These are phyloP conservation scores for Lyophyllum decastes DNA, from an alignment of 768 basidiomycete genomes.

Conservation along the genomic window DNA sequence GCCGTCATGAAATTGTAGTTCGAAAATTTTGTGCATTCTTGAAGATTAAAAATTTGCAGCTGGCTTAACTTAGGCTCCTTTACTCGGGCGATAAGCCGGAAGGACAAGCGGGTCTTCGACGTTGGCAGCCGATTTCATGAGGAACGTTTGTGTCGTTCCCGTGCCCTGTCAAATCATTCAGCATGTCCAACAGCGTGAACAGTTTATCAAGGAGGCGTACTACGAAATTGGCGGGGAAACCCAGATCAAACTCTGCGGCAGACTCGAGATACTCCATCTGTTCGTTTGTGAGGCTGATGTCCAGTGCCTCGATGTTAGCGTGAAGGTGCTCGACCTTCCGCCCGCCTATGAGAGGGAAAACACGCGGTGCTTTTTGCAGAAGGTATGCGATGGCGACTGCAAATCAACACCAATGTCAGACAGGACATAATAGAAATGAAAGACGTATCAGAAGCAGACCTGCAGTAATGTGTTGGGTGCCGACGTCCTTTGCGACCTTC, in stretches of 20 bases:
- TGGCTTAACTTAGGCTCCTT: constrained; percentile 2
- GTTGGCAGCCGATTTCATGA: neutral
- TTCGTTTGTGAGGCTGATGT: constrained; percentile 42
- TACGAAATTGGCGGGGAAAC: neutral
- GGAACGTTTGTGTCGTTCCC: neutral
- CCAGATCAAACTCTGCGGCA: neutral
- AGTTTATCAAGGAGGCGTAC: neutral
- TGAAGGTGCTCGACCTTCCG: constrained; percentile 52
- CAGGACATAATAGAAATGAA: too few relatives aligned
- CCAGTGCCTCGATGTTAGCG: constrained; percentile 51
- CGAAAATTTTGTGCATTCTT: too few relatives aligned
- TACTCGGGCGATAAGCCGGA: neutral
- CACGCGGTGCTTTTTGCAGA: constrained; percentile 52
- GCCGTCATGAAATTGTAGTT: too few relatives aligned
- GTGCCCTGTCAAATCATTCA: neutral
- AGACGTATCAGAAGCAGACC: constrained; percentile 9
- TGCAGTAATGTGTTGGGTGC: constrained; percentile 31
- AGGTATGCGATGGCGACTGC: constrained; percentile 55
- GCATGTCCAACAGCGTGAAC: too few relatives aligned
- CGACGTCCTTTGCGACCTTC: constrained; percentile 49
- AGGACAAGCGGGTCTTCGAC: neutral
- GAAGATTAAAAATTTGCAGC: too few relatives aligned
- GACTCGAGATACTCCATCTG: constrained; percentile 47
- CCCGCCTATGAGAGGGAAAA: constrained; percentile 53
- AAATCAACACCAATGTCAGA: too few relatives aligned